phyloP scores from a whole-genome alignment of 371 early-diverging fungal species.

The Entomophthora muscae region DNA sequence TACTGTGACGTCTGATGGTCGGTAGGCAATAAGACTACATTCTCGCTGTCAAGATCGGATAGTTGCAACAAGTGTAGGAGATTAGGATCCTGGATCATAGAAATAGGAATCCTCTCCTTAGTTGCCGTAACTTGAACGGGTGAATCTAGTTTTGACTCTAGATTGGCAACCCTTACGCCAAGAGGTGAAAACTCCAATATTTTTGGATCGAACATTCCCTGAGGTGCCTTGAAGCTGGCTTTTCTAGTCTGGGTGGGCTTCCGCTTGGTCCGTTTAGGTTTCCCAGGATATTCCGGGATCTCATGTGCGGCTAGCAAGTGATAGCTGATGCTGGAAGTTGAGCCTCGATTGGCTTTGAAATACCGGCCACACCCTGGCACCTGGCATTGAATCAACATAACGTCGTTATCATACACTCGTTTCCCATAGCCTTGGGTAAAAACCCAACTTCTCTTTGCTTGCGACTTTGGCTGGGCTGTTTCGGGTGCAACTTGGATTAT shows the following conservation, averaged over 20 bases:
- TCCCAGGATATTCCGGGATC: not conserved
- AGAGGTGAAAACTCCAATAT: not conserved
- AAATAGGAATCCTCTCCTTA: not conserved
- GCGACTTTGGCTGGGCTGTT: not conserved
- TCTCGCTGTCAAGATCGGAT: not conserved
- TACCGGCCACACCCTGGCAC: not conserved
- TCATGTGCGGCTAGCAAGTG: not conserved
- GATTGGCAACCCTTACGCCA: not conserved
- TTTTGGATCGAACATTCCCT: not conserved
- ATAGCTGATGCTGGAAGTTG: not conserved
- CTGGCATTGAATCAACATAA: not conserved
- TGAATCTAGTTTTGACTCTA: not conserved
- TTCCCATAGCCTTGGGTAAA: not conserved
- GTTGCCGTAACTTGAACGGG: not conserved
- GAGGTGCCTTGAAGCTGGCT: not conserved
- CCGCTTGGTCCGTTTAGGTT: not conserved
- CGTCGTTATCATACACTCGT: not conserved
- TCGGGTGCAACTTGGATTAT: not conserved
- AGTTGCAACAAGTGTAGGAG: not conserved
- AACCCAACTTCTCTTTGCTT: not conserved
- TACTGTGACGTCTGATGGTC: not conserved
- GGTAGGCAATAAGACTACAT: not conserved
- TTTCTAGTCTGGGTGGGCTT: not conserved
- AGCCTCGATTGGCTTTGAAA: not conserved
- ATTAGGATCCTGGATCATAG: not conserved